phyloP scores from a whole-genome alignment of 495 filamentous ascomycete species.

The Xylaria scruposa region DNA sequence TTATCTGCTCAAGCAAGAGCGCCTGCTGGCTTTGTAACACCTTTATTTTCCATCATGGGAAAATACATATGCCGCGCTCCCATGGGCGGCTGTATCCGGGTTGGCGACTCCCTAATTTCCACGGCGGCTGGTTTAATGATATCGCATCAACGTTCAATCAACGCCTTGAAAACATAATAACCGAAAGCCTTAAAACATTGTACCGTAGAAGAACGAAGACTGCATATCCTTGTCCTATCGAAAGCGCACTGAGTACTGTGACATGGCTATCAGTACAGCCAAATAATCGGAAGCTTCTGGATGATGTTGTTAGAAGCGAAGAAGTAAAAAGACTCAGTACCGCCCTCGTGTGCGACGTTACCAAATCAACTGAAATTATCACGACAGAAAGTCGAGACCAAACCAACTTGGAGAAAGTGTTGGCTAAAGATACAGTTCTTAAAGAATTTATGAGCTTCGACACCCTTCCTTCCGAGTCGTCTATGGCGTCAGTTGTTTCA shows the following conservation, averaged over 20 bases:
- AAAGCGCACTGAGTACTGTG: slow-evolving; percentile 36
- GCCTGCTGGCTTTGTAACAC: slow-evolving; percentile 58
- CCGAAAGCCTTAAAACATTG: slow-evolving; percentile 27
- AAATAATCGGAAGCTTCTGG: neutral
- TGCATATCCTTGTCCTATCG: slow-evolving; percentile 23
- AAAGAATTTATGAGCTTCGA: neutral
- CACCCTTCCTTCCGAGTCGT: neutral
- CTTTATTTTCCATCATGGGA: slow-evolving; percentile 50
- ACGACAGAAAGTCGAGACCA: neutral
- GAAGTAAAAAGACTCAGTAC: neutral
- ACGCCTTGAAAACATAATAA: slow-evolving; percentile 12
- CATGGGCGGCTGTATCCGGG: slow-evolving; percentile 52
- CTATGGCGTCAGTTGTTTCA: neutral
- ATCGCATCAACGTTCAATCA: slow-evolving; percentile 32
- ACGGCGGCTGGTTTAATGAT: slow-evolving; percentile 15
- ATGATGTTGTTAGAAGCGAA: neutral
- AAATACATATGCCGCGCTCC: slow-evolving; percentile 46
- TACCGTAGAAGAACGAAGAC: slow-evolving; percentile 14
- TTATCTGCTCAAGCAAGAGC: slow-evolving; percentile 57
- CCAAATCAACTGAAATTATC: neutral
- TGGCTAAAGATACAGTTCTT: neutral
- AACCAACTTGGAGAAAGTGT: neutral
- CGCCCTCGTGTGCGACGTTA: neutral
- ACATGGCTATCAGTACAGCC: slow-evolving; percentile 29
- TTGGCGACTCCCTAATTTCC: slow-evolving; percentile 41